These are phyloP conservation scores for Chaetomiaceae sp. DNA, from an alignment of 2,329 filamentous ascomycete genomes.

Conservation along the genomic window DNA sequence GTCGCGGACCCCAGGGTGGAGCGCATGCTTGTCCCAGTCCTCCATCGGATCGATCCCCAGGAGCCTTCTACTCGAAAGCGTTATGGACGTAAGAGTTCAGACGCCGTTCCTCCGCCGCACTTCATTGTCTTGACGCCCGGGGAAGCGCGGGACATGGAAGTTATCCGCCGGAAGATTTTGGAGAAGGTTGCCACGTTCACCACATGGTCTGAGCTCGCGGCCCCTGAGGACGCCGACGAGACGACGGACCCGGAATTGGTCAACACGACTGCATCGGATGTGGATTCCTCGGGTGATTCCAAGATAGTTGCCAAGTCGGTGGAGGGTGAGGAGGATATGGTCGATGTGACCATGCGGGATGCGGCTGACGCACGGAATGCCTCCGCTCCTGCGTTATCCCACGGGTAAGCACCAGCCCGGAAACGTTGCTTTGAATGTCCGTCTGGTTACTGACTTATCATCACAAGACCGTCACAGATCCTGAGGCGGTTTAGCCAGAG, in stretches of 20 bases:
- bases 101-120: conserved; percentile 46
- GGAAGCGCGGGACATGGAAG: conserved; percentile 63
- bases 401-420: conserved; percentile 28
- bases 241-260: conserved; percentile 64
- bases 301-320: conserved; percentile 74
- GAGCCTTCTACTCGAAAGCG: conserved; percentile 21
- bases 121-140: conserved; percentile 73
- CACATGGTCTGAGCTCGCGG: conserved; percentile 60
- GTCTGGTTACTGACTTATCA: conserved; percentile 4
- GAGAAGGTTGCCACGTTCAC: conserved; percentile 72
- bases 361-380: conserved; percentile 37
- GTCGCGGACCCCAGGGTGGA: conserved; percentile 58
- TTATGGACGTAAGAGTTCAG: conserved; percentile 9
- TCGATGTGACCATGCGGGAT: conserved; percentile 84
- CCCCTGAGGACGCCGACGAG: conserved; percentile 46
- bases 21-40: conserved; percentile 64
- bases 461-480: conserved; percentile 27
- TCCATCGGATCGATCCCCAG: conserved; percentile 51
- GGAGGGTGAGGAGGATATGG: conserved; percentile 83
- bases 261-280: conserved; percentile 53
- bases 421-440: neutral
- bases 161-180: conserved; percentile 75
- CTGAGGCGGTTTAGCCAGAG: conserved; percentile 46
- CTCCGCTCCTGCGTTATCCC: conserved; percentile 17
- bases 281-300: conserved; percentile 62